Evolutionary conservation across 345 rosid genomes (phyloP).

Genomic region (Salix koriyanagi): DNA sequence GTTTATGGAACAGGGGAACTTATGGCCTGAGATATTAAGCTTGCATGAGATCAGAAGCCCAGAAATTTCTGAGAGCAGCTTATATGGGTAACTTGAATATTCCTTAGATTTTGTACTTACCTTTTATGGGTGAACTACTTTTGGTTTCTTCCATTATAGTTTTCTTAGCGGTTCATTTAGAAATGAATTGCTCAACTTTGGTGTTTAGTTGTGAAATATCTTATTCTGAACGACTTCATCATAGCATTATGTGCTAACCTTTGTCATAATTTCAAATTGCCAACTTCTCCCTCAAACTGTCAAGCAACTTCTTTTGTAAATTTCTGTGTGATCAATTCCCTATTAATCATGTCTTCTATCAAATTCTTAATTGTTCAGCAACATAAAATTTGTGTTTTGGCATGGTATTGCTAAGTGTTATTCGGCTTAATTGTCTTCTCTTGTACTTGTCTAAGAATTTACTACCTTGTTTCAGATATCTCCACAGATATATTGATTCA

Average conservation of each 20-base stretch:
- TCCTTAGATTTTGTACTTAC: background rate
- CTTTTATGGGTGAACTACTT: background rate
- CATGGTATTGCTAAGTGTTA: background rate
- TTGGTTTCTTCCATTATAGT: background rate
- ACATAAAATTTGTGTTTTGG: background rate
- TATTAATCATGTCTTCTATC: background rate
- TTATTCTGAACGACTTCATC: background rate
- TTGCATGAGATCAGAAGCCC: constrained; percentile 63
- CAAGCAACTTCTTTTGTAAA: background rate
- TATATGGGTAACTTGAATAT: constrained; percentile 58
- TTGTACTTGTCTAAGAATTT: background rate
- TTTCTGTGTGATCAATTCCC: background rate
- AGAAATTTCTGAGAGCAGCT: constrained; percentile 64
- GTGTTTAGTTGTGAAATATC: background rate
- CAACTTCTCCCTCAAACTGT: background rate
- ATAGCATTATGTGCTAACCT: background rate
- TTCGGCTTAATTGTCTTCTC: background rate
- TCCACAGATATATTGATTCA: constrained; percentile 57
- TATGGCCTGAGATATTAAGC: constrained; percentile 84
- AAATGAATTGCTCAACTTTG: background rate
- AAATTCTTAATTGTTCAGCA: background rate
- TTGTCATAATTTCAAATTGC: background rate
- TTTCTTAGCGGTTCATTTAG: too few relatives aligned
- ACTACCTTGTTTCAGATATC: constrained; percentile 46
- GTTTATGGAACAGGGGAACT: constrained; percentile 87